These are phyloP conservation scores for Entrophospora sp. DNA, from an alignment of 192 early-diverging fungal species.

Conservation along the genomic window DNA sequence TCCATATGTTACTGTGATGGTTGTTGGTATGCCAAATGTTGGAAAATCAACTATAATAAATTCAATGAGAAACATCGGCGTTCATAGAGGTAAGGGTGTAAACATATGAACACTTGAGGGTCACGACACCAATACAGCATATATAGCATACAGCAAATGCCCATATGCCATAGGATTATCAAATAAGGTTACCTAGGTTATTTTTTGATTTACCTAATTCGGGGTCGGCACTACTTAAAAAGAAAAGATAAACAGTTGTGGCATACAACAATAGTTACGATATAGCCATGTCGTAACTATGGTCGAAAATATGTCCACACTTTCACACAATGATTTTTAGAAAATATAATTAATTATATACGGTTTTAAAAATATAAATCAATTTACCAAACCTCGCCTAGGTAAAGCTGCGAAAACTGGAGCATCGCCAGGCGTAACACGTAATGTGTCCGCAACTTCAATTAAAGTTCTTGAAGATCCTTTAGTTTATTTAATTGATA, in stretches of 20 bases:
- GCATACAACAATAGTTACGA: no score
- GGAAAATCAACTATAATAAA: slow-evolving; percentile 94
- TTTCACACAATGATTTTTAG: no score
- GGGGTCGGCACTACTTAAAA: no score
- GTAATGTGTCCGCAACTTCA: slow-evolving; percentile 51
- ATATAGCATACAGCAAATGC: no score
- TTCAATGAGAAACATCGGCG: slow-evolving; percentile 67
- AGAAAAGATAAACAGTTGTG: no score
- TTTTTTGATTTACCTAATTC: no score
- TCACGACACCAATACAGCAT: no score
- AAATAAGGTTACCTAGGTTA: no score
- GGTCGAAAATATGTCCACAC: no score
- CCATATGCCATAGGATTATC: no score
- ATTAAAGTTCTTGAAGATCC: slow-evolving; percentile 82
- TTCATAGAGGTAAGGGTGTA: slow-evolving; percentile 47
- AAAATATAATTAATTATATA: background rate
- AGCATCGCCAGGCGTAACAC: slow-evolving; percentile 80
- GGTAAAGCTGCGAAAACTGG: slow-evolving; percentile 81
- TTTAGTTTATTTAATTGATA: slow-evolving; percentile 87
- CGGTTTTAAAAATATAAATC: background rate
- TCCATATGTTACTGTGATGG: slow-evolving; percentile 52
- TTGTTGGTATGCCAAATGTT: slow-evolving; percentile 95
- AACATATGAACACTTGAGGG: no score
- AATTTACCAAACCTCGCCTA: background rate
- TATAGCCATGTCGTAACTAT: no score